These are phyloP conservation scores for Ogataea saltuana DNA, from an alignment of 805 yeast species.

Conservation along the genomic window DNA sequence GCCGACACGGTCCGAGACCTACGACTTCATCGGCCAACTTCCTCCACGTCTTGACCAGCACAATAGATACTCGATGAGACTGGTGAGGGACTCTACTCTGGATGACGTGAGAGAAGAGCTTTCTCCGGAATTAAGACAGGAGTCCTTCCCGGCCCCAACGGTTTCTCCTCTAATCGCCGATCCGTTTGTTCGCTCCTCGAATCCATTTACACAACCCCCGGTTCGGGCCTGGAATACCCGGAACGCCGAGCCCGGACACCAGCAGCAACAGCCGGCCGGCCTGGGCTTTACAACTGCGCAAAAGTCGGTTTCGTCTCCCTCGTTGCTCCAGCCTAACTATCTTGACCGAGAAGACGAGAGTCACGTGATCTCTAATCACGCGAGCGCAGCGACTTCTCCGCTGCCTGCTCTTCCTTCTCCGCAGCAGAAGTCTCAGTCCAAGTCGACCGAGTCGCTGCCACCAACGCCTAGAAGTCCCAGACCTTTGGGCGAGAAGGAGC, in stretches of 20 bases:
- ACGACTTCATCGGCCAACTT: not conserved
- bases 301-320: constrained; percentile 6
- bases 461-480: constrained; percentile 5
- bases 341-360: no score
- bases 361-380: no score
- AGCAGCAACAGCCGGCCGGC: no score
- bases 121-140: constrained; percentile 10
- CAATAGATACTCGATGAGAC: constrained; percentile 26
- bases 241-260: no score
- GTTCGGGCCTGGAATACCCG: no score
- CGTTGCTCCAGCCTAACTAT: not conserved
- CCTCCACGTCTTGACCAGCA: not conserved
- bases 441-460: constrained; percentile 5
- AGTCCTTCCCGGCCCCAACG: constrained; percentile 12
- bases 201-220: not conserved
- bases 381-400: constrained; percentile 9
- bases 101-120: constrained; percentile 15
- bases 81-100: constrained; percentile 21
- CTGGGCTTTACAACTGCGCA: not conserved
- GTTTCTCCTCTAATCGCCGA: constrained; percentile 12
- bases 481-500: no score
- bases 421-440: constrained; percentile 2
- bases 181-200: no score
- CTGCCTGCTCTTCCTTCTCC: not conserved
- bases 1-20: constrained; percentile 1